These are phyloP conservation scores for Penicillium polonicum DNA, from an alignment of 2,329 filamentous ascomycete genomes.

Conservation along the genomic window DNA sequence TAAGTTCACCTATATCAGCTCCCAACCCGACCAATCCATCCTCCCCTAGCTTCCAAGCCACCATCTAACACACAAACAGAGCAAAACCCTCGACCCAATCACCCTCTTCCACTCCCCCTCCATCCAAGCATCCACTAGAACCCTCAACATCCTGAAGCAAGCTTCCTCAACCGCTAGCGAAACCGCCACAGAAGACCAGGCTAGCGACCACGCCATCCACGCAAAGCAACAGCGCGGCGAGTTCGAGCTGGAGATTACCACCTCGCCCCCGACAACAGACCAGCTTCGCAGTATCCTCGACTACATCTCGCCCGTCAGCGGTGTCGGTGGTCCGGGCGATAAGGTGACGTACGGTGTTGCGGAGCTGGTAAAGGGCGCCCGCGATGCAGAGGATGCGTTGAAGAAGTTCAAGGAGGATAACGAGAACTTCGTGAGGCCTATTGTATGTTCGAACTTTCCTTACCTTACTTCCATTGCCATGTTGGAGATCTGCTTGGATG, in stretches of 20 bases:
- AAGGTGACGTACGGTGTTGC: constrained; percentile 62
- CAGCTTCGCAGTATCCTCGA: constrained; percentile 82
- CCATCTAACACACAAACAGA: constrained; percentile 46
- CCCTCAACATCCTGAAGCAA: constrained; percentile 76
- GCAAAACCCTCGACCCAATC: constrained; percentile 82
- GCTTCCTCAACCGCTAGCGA: constrained; percentile 67
- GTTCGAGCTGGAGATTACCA: constrained; percentile 85
- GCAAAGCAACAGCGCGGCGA: constrained; percentile 61
- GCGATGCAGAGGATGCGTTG: constrained; percentile 72
- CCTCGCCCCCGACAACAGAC: constrained; percentile 73
- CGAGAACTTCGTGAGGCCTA: constrained; percentile 66
- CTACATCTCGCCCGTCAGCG: constrained; percentile 55
- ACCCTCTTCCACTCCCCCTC: constrained; percentile 92
- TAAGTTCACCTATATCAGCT: constrained; percentile 6
- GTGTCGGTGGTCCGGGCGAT: constrained; percentile 55
- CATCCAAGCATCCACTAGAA: constrained; percentile 68
- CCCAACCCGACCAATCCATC: neutral
- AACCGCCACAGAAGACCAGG: constrained; percentile 71
- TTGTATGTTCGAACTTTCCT: constrained; percentile 58
- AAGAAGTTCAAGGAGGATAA: constrained; percentile 72
- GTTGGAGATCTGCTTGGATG: too few species aligned
- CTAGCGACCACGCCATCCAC: constrained; percentile 64
- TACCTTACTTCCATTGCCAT: neutral
- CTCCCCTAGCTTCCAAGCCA: neutral
- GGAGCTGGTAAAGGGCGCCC: constrained; percentile 73